Conservation (phyloP, 176 grass and related monocot species). For the Saccharum officinarum region DNA sequence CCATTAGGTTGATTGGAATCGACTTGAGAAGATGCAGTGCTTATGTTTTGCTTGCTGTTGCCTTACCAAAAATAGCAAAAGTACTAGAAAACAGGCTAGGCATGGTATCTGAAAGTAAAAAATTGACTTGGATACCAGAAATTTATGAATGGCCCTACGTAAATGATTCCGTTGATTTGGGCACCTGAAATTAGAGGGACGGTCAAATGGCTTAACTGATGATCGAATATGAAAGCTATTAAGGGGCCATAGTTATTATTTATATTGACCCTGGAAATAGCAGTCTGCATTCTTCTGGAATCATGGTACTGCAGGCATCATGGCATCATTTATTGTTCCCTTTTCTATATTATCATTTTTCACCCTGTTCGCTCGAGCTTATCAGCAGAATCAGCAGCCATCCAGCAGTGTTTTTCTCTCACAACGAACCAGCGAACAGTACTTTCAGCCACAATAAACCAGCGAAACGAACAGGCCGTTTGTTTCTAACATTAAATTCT, state of each 20-base stretch:
- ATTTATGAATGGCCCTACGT: neutral
- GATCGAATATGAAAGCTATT: neutral
- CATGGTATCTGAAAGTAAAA: neutral
- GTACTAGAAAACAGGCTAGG: neutral
- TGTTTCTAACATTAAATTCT: constrained; percentile 19
- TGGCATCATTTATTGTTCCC: constrained; percentile 8
- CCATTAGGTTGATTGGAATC: neutral
- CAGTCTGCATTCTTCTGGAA: constrained; percentile 8
- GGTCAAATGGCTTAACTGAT: neutral
- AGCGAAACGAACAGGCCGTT: too few species aligned
- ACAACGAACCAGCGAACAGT: too few species aligned
- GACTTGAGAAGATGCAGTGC: neutral
- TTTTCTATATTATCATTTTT: constrained; percentile 21
- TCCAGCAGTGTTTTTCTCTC: too few species aligned
- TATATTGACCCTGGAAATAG: neutral
- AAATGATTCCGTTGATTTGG: neutral
- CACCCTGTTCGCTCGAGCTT: too few species aligned
- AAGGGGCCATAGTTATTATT: neutral
- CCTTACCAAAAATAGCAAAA: neutral
- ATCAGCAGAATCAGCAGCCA: too few species aligned
- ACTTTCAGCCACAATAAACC: too few species aligned
- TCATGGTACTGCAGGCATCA: neutral
- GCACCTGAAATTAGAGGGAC: neutral
- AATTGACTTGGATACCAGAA: neutral
- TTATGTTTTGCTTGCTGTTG: neutral